Evolutionary conservation across 768 basidiomycete species (phyloP).

Genomic region (Exidia glandulosa): DNA sequence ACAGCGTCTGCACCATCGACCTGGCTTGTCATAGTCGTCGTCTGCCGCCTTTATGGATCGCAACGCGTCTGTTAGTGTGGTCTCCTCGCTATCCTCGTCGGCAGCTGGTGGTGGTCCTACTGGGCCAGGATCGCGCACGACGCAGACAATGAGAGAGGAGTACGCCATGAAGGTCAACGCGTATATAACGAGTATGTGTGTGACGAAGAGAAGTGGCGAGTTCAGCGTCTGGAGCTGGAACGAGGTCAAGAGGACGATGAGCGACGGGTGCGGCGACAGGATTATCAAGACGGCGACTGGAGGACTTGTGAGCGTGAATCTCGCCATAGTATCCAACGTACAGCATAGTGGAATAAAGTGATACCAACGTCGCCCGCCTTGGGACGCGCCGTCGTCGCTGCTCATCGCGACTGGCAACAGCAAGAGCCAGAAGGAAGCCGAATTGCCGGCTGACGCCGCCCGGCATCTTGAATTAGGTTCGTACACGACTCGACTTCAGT

Average conservation of each 20-base stretch:
- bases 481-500: too few relatives aligned
- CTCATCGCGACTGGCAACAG: neutral
- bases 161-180: constrained; percentile 57
- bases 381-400: neutral
- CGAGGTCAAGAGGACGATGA: constrained; percentile 53
- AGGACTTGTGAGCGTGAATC: neutral
- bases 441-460: too few relatives aligned
- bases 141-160: constrained; percentile 61
- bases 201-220: constrained; percentile 32
- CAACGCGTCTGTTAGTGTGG: constrained; percentile 51
- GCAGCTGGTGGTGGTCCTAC: constrained; percentile 23
- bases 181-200: constrained; percentile 51
- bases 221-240: constrained; percentile 51
- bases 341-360: neutral
- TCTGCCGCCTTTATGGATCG: constrained; percentile 19
- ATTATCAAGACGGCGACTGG: constrained; percentile 48
- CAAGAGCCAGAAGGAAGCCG: too few relatives aligned
- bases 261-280: constrained; percentile 63
- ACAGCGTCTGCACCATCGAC: constrained; percentile 69
- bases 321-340: neutral
- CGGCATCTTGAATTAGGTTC: too few relatives aligned
- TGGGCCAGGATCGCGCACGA: constrained; percentile 67
- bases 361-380: neutral
- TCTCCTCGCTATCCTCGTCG: constrained; percentile 25
- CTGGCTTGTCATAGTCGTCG: constrained; percentile 37